Conservation (phyloP, 2,329 filamentous ascomycete species). For the Davidsoniella virescens region DNA sequence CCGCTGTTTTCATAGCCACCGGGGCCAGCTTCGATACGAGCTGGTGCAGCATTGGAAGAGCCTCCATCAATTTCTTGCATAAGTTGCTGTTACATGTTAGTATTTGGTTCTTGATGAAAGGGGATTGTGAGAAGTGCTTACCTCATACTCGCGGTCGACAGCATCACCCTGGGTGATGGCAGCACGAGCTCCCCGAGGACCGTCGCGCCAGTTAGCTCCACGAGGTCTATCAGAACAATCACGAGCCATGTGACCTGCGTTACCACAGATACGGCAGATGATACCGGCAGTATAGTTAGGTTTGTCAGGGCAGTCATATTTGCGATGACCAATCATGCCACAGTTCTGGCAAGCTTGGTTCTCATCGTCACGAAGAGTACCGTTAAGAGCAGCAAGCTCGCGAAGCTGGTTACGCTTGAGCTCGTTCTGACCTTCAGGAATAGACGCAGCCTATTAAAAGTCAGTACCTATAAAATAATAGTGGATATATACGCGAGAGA, state of each 20-base stretch:
- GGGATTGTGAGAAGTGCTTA: slow-evolving; percentile 28
- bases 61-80: slow-evolving; percentile 92
- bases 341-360: slow-evolving; percentile 99
- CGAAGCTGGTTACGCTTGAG: slow-evolving; percentile 97
- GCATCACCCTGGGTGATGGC: slow-evolving; percentile 53
- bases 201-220: slow-evolving; percentile 75
- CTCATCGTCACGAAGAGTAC: slow-evolving; percentile 95
- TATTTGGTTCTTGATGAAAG: slow-evolving; percentile 13
- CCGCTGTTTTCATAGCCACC: slow-evolving; percentile 36
- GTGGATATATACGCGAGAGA: background rate
- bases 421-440: slow-evolving; percentile 96
- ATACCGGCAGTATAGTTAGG: slow-evolving; percentile 99
- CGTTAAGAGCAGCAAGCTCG: slow-evolving; percentile 94
- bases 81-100: slow-evolving; percentile 53
- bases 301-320: slow-evolving; percentile 95
- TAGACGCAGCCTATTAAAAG: slow-evolving; percentile 66
- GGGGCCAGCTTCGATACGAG: slow-evolving; percentile 75
- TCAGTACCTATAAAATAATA: slow-evolving; percentile 15
- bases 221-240: slow-evolving; percentile 92
- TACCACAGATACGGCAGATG: slow-evolving; percentile 95
- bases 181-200: slow-evolving; percentile 42
- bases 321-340: slow-evolving; percentile 95
- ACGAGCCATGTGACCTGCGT: slow-evolving; percentile 93
- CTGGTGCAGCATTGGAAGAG: slow-evolving; percentile 43
- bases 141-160: slow-evolving; percentile 89